phyloP scores from a whole-genome alignment of 129 eudicot species.

The Kitagawia praeruptora region DNA sequence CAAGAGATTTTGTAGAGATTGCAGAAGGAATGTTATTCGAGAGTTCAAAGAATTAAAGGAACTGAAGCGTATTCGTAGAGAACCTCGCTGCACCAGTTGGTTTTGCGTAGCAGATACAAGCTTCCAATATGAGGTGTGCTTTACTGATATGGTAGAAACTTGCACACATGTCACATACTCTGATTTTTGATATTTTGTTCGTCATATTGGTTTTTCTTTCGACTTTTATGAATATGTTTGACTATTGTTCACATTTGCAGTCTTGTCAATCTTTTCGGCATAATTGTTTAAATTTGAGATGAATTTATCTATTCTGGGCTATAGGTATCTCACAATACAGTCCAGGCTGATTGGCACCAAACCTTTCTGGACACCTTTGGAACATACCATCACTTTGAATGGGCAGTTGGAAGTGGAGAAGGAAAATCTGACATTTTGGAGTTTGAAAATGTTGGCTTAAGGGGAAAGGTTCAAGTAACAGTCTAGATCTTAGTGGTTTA shows the following conservation, averaged over 20 bases:
- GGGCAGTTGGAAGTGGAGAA: conserved; percentile 94
- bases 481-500: too few species aligned
- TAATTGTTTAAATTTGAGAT: conserved; percentile 1
- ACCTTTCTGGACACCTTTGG: conserved; percentile 61
- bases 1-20: conserved; percentile 95
- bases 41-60: conserved; percentile 96
- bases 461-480: too few species aligned
- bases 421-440: conserved; percentile 88
- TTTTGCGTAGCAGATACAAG: conserved; percentile 88
- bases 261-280: neutral
- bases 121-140: conserved; percentile 79
- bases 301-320: conserved; percentile 5
- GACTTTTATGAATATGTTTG: neutral
- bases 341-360: conserved; percentile 87
- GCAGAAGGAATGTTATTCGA: conserved; percentile 90
- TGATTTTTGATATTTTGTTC: neutral
- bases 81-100: conserved; percentile 77
- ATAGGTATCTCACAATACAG: conserved; percentile 74
- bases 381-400: conserved; percentile 84
- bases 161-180: neutral
- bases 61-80: conserved; percentile 66
- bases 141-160: neutral
- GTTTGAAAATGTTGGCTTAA: conserved; percentile 88
- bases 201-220: neutral
- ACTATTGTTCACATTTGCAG: neutral